Evolutionary conservation across 1,284 basidiomycete genomes (phyloP), one percentile per base, ranked within the genome.

Genomic region (Sporisorium reilianum): DNA sequence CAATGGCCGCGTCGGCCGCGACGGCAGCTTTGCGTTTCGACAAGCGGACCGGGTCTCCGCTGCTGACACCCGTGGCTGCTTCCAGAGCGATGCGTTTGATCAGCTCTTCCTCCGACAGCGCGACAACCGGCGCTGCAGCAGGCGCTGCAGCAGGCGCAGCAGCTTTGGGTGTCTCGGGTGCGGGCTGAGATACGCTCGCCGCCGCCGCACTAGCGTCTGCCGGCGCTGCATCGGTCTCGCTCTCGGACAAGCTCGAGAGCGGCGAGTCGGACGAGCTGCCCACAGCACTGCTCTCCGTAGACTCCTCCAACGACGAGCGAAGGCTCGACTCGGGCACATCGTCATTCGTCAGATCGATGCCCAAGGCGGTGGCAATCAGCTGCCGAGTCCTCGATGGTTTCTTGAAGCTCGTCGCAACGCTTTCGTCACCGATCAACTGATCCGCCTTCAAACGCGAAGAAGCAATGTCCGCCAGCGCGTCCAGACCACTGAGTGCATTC

Each of bases 251-350:
- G 53, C 71, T 74, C 36, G 71, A 74, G 6, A 74, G 45, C 23
- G 70, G 61, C 44, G 70, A 73, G 0, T 53, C 63, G 12, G 25
- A n/a, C 26, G 46, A 49, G 36, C 51, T 22, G 20, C 22, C 28
- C 45, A 53, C 26, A 36, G 52, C 20, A 46, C 51, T 25, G 11
- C 12, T 28, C 40, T 55, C 38, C 48, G 52, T 25, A 40, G 23
- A 23, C 18, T 57, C 54, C 4, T 50, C 42, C 42, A 75, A 44
- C 9, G 60, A 67, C 42, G 61, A 52, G 5, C 73, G 61, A 18
- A 67, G 1, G 58, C 46, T 68, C 26, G 73, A 75, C 50, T 75
- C 73, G n/a, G 73, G 73, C 42, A 75, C 67, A 16, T 71, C 68
- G 30, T 67, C 61, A 34, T 71, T 64, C 20, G 46, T 36, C 28